Evolutionary conservation across 2,329 filamentous ascomycete genomes (phyloP), one percentile per base, ranked within the genome.

Genomic region (Dissoconium aciculare): DNA sequence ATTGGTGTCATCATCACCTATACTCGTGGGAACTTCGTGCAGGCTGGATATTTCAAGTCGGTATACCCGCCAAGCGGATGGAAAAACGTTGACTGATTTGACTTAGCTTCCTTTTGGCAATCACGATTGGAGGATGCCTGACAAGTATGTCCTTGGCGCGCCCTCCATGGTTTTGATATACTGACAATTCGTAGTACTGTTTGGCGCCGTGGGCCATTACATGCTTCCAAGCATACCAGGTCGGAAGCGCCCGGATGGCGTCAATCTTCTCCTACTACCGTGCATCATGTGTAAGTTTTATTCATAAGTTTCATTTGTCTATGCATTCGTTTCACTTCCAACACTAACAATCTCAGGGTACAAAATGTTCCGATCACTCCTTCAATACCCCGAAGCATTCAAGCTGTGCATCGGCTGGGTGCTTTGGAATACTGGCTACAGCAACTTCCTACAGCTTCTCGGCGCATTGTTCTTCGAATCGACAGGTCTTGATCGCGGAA

Each of bases 341-440:
- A n/a, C n/a, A 23, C 19, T 23, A 23, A 8, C n/a, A 23, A 8
- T 23, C 19, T n/a, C 19, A 23, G 19, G 19, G 19, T 23, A n/a
- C 19, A 23, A 23, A 23, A 8, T 23, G 8, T 23, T 23, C 19
- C 8, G 19, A 23, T 23, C 19, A 8, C 8, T 23, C n/a, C 8
- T 8, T 23, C 19, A 23, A n/a, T 23, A 23, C 19, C 19, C 19
- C 8, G n/a, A 23, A 8, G 19, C 19, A 8, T 23, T 23, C 19
- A 23, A 23, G 19, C 19, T 23, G 19, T 23, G 19, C 19, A 23
- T 23, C 19, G 19, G 19, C 19, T 23, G 19, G 19, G n/a, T 23
- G 8, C 19, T 23, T 23, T 23, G 19, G 19, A 23, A 23, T n/a
- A 23, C 19, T 8, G 19, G 19, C n/a, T 23, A 23, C 19, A 23